Conservation (phyloP, 495 filamentous ascomycete species). For the Xylaria telfairii region DNA sequence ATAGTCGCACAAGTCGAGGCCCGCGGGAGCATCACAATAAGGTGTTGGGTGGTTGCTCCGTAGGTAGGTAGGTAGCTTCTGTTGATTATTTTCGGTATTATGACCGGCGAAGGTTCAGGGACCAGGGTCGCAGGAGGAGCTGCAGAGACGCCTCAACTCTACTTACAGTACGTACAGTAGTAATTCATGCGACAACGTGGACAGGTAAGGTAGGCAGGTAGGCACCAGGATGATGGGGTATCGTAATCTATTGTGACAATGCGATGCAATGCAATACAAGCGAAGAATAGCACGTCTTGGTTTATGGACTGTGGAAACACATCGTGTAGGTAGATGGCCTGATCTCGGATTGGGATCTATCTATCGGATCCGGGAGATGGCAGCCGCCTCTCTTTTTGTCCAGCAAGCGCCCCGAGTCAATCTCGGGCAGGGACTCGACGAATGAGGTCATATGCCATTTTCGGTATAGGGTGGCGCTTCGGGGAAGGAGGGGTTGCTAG, state of each 20-base stretch:
- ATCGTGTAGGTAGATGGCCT: neutral
- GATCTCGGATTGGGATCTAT: neutral
- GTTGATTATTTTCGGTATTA: slow-evolving; percentile 16
- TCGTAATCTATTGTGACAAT: slow-evolving; percentile 2
- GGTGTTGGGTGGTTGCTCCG: neutral
- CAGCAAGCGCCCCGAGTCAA: neutral
- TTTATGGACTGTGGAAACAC: neutral
- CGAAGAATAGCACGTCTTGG: neutral
- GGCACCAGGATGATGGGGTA: neutral
- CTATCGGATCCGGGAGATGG: neutral
- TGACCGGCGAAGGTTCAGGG: slow-evolving; percentile 6
- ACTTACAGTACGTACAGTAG: too few relatives aligned
- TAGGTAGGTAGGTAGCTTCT: neutral
- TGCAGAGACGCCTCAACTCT: neutral
- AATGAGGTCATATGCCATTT: slow-evolving; percentile 17
- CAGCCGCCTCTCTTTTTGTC: neutral
- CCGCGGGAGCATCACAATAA: neutral
- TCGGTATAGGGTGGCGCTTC: neutral
- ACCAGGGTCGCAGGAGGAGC: slow-evolving; percentile 7
- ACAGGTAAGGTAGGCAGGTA: neutral
- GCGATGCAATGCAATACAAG: neutral
- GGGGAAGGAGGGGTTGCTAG: slow-evolving; percentile 13
- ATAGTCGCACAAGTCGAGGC: neutral
- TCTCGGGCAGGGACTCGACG: neutral
- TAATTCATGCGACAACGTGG: neutral